Base-by-base conservation (phyloP, 331 rosid genomes). In the Dryas integrifolia region DNA sequence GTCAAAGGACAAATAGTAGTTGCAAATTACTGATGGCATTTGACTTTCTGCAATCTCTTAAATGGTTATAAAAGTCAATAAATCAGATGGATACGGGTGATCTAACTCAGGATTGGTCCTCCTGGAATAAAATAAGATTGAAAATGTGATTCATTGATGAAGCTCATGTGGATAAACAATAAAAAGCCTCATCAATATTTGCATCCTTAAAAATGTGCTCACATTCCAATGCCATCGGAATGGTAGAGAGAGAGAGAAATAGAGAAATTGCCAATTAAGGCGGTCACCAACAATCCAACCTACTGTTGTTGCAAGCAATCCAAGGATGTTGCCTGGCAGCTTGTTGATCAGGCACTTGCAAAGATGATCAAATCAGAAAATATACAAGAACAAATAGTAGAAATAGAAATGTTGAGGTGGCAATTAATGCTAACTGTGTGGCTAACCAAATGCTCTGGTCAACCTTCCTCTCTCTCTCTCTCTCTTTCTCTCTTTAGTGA, bases 201-300 rank as follows among this genome's bases (percentile, higher is more conserved):
- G 48, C 45, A 21, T 57, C 53, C 50, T 43, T 30, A 71, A 40
- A 47, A 21, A 11, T 51, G 21, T 63, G 49, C 72, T 67, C 88
- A 64, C 72, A 46, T 68, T 68, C 70, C 83, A 62, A 77, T 26
- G 75, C 9, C 59, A 67, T 70, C 3, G 18, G 39, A 35, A 63
- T 38, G 35, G 35, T 1, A 30, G 35, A 30, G 35, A 30, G 35
- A 30, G 35, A 35, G 61, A 65, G 30, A 62, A 0, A 45, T 13
- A 41, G 35, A 39, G 43, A 48, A 5, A 73, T 5, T 7, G 79
- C n/a, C 44, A 61, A 60, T 63, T 62, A 52, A 56, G 82, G 46
- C 71, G 92, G 84, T 89, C 88, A 90, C 95, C 91, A 83, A 87
- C 76, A 88, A 85, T 78, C 45, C 83, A 69, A 88, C 96, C 86